phyloP scores from a whole-genome alignment of 306 rosid species.

The Corylus avellana region DNA sequence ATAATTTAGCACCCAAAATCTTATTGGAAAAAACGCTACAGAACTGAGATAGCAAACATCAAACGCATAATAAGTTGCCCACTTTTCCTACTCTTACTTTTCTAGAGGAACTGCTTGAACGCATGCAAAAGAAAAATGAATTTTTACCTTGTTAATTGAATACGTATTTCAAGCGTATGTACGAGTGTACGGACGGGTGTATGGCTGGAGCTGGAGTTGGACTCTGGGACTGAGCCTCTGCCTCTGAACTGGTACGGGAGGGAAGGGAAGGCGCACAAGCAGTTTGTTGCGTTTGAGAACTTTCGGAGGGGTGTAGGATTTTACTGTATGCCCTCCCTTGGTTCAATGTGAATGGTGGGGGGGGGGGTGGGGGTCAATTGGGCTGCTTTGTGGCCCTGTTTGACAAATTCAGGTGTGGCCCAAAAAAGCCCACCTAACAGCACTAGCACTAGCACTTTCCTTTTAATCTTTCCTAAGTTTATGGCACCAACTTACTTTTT shows the following conservation, averaged over 20 bases:
- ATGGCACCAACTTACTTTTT: too few relatives aligned
- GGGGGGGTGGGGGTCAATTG: too few relatives aligned
- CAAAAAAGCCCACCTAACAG: too few relatives aligned
- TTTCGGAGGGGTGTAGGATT: not conserved
- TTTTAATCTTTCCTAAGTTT: too few relatives aligned
- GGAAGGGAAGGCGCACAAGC: not conserved
- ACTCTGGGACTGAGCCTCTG: not conserved
- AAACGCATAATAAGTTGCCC: not conserved
- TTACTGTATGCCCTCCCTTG: not conserved
- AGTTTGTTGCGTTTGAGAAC: not conserved
- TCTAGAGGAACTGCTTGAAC: not conserved
- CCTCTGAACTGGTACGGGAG: not conserved
- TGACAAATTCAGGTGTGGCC: not conserved
- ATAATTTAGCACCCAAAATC: not conserved
- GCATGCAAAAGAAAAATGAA: not conserved
- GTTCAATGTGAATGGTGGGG: too few relatives aligned
- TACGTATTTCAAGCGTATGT: not conserved
- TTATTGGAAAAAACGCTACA: not conserved
- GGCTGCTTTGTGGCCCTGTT: not conserved
- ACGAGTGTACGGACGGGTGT: not conserved
- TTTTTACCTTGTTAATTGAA: not conserved
- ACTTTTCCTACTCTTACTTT: not conserved
- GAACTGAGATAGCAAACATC: not conserved
- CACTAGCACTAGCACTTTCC: too few relatives aligned
- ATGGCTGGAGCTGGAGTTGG: not conserved